These are phyloP conservation scores for Apiospora arundinis DNA, from an alignment of 2,329 filamentous ascomycete genomes.

Conservation along the genomic window DNA sequence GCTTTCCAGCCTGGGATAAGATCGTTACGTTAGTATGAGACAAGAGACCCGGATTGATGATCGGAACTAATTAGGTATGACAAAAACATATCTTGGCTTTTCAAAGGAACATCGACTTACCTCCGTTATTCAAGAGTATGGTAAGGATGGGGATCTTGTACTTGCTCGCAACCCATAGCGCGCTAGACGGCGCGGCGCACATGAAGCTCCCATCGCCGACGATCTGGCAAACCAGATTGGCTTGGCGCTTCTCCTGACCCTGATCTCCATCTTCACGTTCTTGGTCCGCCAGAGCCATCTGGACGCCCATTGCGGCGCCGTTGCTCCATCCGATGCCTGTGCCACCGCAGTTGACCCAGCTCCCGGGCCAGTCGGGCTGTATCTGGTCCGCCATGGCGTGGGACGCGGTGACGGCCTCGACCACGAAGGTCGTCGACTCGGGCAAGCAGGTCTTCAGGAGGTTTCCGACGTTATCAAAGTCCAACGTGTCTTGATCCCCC, in stretches of 20 bases:
- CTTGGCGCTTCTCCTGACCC: slow-evolving; percentile 50
- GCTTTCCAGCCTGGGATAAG: slow-evolving; percentile 34
- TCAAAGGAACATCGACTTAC: too few species aligned
- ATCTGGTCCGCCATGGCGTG: slow-evolving; percentile 73
- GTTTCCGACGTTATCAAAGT: slow-evolving; percentile 33
- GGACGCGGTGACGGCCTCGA: slow-evolving; percentile 81
- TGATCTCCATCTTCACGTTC: slow-evolving; percentile 56
- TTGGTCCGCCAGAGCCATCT: slow-evolving; percentile 72
- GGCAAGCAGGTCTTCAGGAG: slow-evolving; percentile 32
- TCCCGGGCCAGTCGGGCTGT: slow-evolving; percentile 69
- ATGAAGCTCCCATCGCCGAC: slow-evolving; percentile 58
- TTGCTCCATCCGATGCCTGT: slow-evolving; percentile 84
- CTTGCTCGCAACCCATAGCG: slow-evolving; percentile 55
- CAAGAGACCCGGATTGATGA: not conserved
- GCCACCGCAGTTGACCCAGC: slow-evolving; percentile 82
- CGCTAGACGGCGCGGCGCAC: slow-evolving; percentile 55
- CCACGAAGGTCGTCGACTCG: slow-evolving; percentile 68
- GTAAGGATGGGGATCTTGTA: slow-evolving; percentile 56
- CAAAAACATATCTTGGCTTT: too few species aligned
- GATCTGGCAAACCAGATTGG: slow-evolving; percentile 52
- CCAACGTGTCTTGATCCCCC: slow-evolving; percentile 30
- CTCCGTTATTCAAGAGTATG: slow-evolving; percentile 58
- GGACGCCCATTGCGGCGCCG: slow-evolving; percentile 77
- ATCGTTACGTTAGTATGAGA: not conserved
- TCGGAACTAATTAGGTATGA: too few species aligned